Evolutionary conservation across 768 basidiomycete species (phyloP).

Genomic region (Boletus tylopilopsis): DNA sequence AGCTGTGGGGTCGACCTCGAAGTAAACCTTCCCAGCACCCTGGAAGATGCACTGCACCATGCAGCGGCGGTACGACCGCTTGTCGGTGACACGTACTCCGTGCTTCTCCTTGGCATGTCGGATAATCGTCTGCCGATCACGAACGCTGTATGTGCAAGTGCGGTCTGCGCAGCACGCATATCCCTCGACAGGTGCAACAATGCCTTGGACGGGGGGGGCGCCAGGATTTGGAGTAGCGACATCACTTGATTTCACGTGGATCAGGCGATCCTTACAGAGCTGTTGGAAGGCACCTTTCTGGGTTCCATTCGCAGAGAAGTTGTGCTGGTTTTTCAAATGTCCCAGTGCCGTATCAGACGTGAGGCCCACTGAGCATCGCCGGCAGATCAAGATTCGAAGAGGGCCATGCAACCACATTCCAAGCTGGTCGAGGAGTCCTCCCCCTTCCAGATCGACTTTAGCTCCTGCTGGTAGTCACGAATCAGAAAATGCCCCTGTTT

Average conservation of each 20-base stretch:
- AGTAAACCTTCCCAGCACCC: background rate
- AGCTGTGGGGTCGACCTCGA: background rate
- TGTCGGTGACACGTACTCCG: background rate
- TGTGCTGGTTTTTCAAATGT: background rate
- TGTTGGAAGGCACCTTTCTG: background rate
- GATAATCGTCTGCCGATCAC: background rate
- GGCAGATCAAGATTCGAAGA: background rate
- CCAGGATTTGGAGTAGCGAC: background rate
- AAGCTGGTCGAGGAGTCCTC: background rate
- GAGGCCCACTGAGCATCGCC: background rate
- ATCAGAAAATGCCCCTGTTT: no score
- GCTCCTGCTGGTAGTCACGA: no score
- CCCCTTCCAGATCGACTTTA: background rate
- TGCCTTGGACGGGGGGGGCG: background rate
- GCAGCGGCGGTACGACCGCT: background rate
- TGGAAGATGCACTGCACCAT: background rate
- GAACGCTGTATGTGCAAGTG: background rate
- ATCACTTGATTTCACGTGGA: background rate
- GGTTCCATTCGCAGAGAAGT: background rate
- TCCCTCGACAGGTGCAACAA: background rate
- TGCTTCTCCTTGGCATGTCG: background rate
- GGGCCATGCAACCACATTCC: background rate
- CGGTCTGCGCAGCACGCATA: background rate
- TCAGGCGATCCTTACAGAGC: background rate
- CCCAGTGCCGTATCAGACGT: background rate